Conservation (phyloP, 202 grass and related monocot genomes). For the Zoysia matrella region DNA sequence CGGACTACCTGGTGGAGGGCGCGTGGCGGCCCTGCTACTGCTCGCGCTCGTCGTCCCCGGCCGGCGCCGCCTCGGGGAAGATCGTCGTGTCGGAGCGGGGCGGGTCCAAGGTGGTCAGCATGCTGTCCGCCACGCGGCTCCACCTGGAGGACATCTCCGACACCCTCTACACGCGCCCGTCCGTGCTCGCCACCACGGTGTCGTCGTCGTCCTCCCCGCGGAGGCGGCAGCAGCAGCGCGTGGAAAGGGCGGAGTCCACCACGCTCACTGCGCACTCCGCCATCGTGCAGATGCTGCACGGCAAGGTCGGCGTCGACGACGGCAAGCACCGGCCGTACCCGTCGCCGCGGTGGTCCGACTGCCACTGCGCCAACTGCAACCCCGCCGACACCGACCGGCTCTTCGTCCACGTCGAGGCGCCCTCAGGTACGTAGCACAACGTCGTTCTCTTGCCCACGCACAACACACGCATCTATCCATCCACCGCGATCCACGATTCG, state of each 20-base stretch:
- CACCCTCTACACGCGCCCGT: slow-evolving; percentile 81
- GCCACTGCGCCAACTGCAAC: slow-evolving; percentile 88
- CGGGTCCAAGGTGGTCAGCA: slow-evolving; percentile 80
- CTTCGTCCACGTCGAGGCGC: slow-evolving; percentile 84
- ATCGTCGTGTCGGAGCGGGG: slow-evolving; percentile 86
- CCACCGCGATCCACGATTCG: too few species aligned
- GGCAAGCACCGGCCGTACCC: slow-evolving; percentile 43
- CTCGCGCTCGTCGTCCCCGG: slow-evolving; percentile 50
- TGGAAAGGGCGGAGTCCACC: too few species aligned
- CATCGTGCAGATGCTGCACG: slow-evolving; percentile 73
- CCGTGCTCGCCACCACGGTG: slow-evolving; percentile 48
- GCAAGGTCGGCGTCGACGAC: slow-evolving; percentile 58
- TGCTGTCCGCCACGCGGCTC: slow-evolving; percentile 68
- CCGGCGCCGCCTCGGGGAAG: slow-evolving; percentile 49
- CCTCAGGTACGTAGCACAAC: slow-evolving; percentile 41
- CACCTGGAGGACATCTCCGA: slow-evolving; percentile 96
- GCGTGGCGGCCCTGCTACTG: slow-evolving; percentile 95
- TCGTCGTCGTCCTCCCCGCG: not conserved
- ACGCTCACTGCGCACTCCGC: slow-evolving; percentile 51
- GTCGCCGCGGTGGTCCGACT: slow-evolving; percentile 91
- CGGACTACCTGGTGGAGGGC: slow-evolving; percentile 75
- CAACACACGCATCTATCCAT: too few species aligned
- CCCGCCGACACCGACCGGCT: slow-evolving; percentile 61
- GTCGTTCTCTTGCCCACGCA: too few species aligned
- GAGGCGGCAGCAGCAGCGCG: not conserved